A percentile compares a stretch with the other conserved stretches of the same genome.
These are phyloP conservation scores for Epichloe gansuensis DNA, from an alignment of 2,329 filamentous ascomycete species.

Conservation along the genomic window DNA sequence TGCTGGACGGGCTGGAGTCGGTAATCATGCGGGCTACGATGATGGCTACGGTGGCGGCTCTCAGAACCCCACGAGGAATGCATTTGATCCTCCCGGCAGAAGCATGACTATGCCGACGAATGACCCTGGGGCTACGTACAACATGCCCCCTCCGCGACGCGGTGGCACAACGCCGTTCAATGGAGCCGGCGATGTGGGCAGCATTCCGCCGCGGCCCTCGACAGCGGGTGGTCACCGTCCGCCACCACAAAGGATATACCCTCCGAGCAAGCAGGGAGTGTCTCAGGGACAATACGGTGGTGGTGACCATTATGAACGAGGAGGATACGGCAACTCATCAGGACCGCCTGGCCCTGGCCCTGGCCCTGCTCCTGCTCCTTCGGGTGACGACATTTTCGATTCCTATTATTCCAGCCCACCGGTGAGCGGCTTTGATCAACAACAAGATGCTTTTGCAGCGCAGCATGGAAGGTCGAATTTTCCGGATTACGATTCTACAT, in stretches of 20 bases:
- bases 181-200: constrained; percentile 27
- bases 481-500: constrained; percentile 32
- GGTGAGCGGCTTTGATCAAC: constrained; percentile 16
- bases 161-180: constrained; percentile 34
- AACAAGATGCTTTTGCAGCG: constrained; percentile 10
- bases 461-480: constrained; percentile 15
- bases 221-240: constrained; percentile 40
- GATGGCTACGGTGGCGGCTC: constrained; percentile 14
- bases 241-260: constrained; percentile 40
- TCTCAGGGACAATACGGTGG: constrained; percentile 21
- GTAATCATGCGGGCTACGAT: constrained; percentile 16
- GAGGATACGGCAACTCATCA: constrained; percentile 19
- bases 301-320: constrained; percentile 18
- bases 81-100: constrained; percentile 39
- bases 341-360: constrained; percentile 7
- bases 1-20: constrained; percentile 14
- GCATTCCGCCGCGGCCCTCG: constrained; percentile 38
- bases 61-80: constrained; percentile 22
- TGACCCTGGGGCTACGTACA: constrained; percentile 29
- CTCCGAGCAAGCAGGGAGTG: constrained; percentile 25
- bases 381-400: constrained; percentile 41
- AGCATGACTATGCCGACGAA: constrained; percentile 50
- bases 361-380: constrained; percentile 13
- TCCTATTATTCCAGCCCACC: constrained; percentile 35
- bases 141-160: constrained; percentile 21